phyloP scores from a whole-genome alignment of 139 green algal genomes.

The Chlorella sorokiniana region DNA sequence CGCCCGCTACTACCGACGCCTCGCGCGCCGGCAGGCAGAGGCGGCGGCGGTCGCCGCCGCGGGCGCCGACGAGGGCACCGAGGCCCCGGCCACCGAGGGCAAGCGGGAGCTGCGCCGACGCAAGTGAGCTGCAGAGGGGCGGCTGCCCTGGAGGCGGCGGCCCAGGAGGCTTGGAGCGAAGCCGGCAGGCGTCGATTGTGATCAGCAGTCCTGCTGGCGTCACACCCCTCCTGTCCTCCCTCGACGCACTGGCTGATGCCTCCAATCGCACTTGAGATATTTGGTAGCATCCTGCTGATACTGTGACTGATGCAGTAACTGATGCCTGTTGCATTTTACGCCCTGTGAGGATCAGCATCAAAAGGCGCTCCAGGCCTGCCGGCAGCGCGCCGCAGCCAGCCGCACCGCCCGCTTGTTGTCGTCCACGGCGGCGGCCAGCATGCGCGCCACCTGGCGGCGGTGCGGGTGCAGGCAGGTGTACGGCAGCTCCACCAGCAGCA shows the following conservation, averaged over 20 bases:
- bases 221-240: no score
- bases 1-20: conserved; percentile 43
- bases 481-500: conserved; percentile 37
- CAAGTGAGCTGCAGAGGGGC: conserved; percentile 3
- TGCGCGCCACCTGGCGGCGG: conserved; percentile 11
- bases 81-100: background rate
- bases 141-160: no score
- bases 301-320: no score
- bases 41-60: background rate
- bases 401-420: conserved; percentile 38
- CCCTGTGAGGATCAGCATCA: no score
- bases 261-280: no score
- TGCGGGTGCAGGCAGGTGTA: conserved; percentile 33
- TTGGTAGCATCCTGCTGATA: no score
- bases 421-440: conserved; percentile 27
- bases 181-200: no score
- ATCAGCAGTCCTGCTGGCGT: no score
- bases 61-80: background rate
- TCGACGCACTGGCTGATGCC: no score
- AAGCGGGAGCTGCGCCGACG: conserved; percentile 23
- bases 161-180: no score
- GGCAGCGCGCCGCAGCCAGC: conserved; percentile 16
- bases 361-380: conserved; percentile 26
- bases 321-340: no score
- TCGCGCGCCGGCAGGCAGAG: conserved; percentile 14